Evolutionary conservation across 495 filamentous ascomycete genomes (phyloP).

Genomic region (Baudoinia panamericana): DNA sequence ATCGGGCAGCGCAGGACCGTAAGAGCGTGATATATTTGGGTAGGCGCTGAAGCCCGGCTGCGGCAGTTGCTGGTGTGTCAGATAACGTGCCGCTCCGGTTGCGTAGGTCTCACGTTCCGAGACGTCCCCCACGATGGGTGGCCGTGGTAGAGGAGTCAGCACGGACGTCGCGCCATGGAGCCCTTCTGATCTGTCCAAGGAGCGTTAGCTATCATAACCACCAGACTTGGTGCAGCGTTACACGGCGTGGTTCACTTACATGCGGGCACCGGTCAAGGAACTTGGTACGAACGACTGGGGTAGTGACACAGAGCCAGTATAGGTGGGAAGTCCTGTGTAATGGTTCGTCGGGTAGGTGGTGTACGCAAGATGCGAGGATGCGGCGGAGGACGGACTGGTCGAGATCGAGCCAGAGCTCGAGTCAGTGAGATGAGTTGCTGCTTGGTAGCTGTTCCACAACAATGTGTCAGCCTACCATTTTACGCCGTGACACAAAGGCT

Average conservation of each 20-base stretch:
- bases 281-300: conserved; percentile 20
- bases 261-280: conserved; percentile 19
- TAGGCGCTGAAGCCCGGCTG: conserved; percentile 22
- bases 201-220: too few relatives aligned
- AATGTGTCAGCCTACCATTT: conserved; percentile 18
- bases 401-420: conserved; percentile 28
- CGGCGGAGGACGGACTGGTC: conserved; percentile 27
- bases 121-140: conserved; percentile 19
- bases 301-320: conserved; percentile 14
- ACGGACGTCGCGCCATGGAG: conserved; percentile 22
- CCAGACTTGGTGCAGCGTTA: too few relatives aligned
- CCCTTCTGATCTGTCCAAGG: too few relatives aligned
- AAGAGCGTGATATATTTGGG: conserved; percentile 26
- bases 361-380: conserved; percentile 27
- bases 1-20: conserved; percentile 8
- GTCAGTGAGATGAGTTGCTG: conserved; percentile 24
- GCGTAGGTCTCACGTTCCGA: conserved; percentile 23
- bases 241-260: too few relatives aligned
- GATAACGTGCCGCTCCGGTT: background rate
- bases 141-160: conserved; percentile 25
- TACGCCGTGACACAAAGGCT: conserved; percentile 13
- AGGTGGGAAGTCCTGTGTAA: conserved; percentile 20
- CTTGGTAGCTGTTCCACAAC: conserved; percentile 23
- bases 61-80: conserved; percentile 6
- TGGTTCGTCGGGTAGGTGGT: conserved; percentile 23